Evolutionary conservation across 768 basidiomycete species (phyloP).

Genomic region (Leccinum subgranulosum): DNA sequence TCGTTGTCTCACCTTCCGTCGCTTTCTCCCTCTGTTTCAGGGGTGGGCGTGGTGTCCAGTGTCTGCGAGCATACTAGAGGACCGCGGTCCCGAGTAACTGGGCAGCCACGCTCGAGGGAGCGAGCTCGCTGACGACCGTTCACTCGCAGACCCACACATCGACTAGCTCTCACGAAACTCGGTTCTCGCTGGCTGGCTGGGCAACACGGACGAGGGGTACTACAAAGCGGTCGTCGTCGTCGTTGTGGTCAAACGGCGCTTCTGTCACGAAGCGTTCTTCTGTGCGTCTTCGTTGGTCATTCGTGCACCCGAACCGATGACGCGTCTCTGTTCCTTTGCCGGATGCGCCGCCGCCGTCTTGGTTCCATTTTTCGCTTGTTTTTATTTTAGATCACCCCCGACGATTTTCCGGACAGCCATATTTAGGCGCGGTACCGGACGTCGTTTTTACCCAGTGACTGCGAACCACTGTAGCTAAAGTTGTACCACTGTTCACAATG

Average conservation of each 20-base stretch:
- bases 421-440: conserved; percentile 19
- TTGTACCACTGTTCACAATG: background rate
- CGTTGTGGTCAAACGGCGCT: background rate
- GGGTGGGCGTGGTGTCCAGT: background rate
- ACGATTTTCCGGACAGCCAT: conserved; percentile 2
- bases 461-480: conserved; percentile 5
- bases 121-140: background rate
- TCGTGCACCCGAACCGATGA: background rate
- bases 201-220: background rate
- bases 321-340: background rate
- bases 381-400: background rate
- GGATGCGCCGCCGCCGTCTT: background rate
- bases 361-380: background rate
- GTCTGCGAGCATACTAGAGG: background rate
- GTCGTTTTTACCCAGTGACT: background rate
- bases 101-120: background rate
- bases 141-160: background rate
- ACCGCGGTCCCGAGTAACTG: conserved; percentile 5
- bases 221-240: background rate
- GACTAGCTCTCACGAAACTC: conserved; percentile 8
- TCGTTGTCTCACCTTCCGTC: background rate
- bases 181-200: background rate
- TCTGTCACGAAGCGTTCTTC: background rate
- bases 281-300: background rate
- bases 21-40: background rate